A percentile compares a stretch with the other conserved stretches of the same genome.
Conservation (phyloP, 805 yeast genomes). For the Monosporozyma servazzii region DNA sequence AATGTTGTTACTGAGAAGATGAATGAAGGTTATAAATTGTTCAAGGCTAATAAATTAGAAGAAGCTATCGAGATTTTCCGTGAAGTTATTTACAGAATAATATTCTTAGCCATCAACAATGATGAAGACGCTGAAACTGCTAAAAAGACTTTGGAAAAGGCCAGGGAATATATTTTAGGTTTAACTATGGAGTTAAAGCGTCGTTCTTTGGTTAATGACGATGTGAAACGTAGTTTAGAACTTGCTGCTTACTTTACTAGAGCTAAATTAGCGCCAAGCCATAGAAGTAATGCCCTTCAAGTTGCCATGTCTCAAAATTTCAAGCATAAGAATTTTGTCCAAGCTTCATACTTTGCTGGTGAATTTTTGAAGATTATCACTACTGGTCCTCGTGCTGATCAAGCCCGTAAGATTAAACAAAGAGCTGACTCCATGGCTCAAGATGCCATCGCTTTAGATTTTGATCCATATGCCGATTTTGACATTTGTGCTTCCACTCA, state of each 20-base stretch:
- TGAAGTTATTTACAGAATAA: constrained; percentile 62
- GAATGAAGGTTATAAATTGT: constrained; percentile 68
- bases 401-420: constrained; percentile 73
- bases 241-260: constrained; percentile 92
- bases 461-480: constrained; percentile 85
- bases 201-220: constrained; percentile 63
- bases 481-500: constrained; percentile 80
- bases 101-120: constrained; percentile 59
- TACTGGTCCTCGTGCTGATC: constrained; percentile 76
- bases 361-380: constrained; percentile 65
- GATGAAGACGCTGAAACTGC: constrained; percentile 74
- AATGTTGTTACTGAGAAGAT: constrained; percentile 51
- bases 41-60: constrained; percentile 75
- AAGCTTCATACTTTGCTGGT: constrained; percentile 83
- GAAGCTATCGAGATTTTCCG: constrained; percentile 77
- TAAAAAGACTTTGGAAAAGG: constrained; percentile 55
- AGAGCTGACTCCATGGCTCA: constrained; percentile 71
- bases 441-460: constrained; percentile 85
- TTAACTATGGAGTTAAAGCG: constrained; percentile 84
- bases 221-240: constrained; percentile 80
- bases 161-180: constrained; percentile 88
- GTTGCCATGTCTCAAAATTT: constrained; percentile 93
- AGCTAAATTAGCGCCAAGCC: constrained; percentile 72
- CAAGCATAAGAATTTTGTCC: constrained; percentile 77
- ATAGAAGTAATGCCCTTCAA: constrained; percentile 78